Evolutionary conservation across 176 grass and related monocot genomes (phyloP).

Genomic region (Avena sativa): DNA sequence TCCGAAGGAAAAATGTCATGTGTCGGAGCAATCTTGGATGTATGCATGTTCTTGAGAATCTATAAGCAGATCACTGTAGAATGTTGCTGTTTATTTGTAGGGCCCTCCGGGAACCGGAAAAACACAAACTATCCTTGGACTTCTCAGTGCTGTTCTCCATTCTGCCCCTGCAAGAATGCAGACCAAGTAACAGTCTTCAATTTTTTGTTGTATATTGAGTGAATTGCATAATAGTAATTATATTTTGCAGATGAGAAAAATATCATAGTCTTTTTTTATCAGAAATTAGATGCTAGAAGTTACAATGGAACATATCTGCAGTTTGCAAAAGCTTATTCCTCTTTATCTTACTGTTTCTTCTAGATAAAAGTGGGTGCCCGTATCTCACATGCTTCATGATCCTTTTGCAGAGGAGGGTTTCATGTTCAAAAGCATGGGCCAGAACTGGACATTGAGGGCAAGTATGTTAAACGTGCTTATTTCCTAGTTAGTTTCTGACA

Average conservation of each 20-base stretch:
- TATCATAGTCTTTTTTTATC: constrained; percentile 6
- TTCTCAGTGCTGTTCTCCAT: constrained; percentile 98
- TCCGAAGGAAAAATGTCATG: constrained; percentile 8
- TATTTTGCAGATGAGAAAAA: constrained; percentile 1
- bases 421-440: constrained; percentile 61
- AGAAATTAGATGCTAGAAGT: constrained; percentile 14
- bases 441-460: constrained; percentile 76
- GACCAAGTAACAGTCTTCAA: constrained; percentile 64
- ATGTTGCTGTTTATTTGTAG: constrained; percentile 55
- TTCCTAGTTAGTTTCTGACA: constrained; percentile 38
- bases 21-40: constrained; percentile 10
- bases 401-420: constrained; percentile 68
- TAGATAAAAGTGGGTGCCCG: constrained; percentile 32
- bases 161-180: constrained; percentile 88
- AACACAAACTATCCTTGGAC: constrained; percentile 98
- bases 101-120: constrained; percentile 97
- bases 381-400: constrained; percentile 42
- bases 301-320: constrained; percentile 15
- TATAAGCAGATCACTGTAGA: constrained; percentile 12
- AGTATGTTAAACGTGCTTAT: constrained; percentile 65
- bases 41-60: constrained; percentile 30
- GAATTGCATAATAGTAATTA: constrained; percentile 4
- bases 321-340: constrained; percentile 24
- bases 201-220: constrained; percentile 31
- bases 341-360: constrained; percentile 25